Base-by-base conservation (phyloP, 2,329 filamentous ascomycete species). In the Neonectria coccinea region DNA sequence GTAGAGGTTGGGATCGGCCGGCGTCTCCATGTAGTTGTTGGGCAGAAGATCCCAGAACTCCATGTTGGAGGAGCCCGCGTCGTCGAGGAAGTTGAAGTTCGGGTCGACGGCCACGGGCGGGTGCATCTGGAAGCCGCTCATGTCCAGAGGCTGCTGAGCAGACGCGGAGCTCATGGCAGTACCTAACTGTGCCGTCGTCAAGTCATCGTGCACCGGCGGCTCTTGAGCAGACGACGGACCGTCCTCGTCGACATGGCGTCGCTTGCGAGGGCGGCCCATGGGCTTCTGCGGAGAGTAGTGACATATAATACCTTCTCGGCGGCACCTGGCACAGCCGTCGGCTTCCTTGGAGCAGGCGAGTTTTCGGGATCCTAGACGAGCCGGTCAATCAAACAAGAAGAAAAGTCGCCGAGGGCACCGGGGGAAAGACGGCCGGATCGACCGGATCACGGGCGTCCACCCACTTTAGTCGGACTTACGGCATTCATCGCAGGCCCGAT, bases 401-500 rank as follows among this genome's bases (percentile, higher is more conserved):
- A 42, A 39, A 76, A 75, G 70, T 74, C 67, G 71, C 75, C 69
- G 73, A 73, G 45, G 9, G n/a, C n/a, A 20, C n/a, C 67, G 39
- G 56, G 31, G 25, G n/a, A 56, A 25, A 31, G 20, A 54, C 25
- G 25, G 25, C 39, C 56, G 51, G 44, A 47, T 47, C 41, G 25
- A 36, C 47, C 58, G 59, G 55, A 62, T 56, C 42, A 41, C 55
- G 50, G 47, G 41, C 25, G 16, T 39, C 36, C 36, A 39, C 16
- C 36, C 36, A 39, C 36, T 39, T 39, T 39, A 39, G 5, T 39
- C 36, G 36, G 36, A 83, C 87, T 78, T 83, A 91, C 89, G 84
- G 78, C 89, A 91, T 76, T 90, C 88, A 76, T 91, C 89, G 76
- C 89, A 91, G 65, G 88, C 88, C 52, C 87, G 83, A 67, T 86